Evolutionary conservation across 306 rosid genomes (phyloP), one percentile per base, ranked within the genome.

Genomic region (Lagenaria siceraria): DNA sequence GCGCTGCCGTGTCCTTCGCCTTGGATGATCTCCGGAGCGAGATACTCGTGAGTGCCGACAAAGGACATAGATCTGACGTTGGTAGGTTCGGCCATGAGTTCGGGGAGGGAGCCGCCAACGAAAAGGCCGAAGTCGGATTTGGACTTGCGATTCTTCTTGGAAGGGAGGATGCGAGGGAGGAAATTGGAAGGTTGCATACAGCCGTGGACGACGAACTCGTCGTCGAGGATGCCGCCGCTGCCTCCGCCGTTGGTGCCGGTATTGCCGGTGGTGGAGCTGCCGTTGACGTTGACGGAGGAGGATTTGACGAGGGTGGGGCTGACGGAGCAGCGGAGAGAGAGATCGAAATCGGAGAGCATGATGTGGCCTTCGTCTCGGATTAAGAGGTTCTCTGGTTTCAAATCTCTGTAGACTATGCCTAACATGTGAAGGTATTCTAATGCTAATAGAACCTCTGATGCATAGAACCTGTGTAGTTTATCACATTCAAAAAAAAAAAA

Each of bases 1-100:
- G 90, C 90, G 61, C 90, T 87, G 61, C 90, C 90, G 55, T 87
- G 90, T 8, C 90, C 88, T 77, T 87, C 90, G 27, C 90, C 88
- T 71, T 82, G 82, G 77, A 87, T 84, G 3, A 87, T 87, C 71
- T 87, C 90, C 15, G 90, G 90, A 21, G 90, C 90, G 2, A 87
- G 82, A 71, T 87, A 87, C 62, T 87, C 90, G 27, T 84, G 90
- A 0, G 90, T 87, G 60, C 90, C 90, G 1, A 87, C 90, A 0
- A 84, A 87, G 52, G 90, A 87, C 90, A 84, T 84, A 0, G 90
- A 87, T 38, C 88, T 78, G 6, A 85, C 90, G 1, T 81, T 27
- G 14, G 90, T 87, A 21, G 90, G 90, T 78, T 87, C 90, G 0
- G 90, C 90, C 78, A 87, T 77, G 35, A 87, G 85, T 76, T 87